These are phyloP conservation scores for Athelia sp. DNA, from an alignment of 1,284 basidiomycete genomes.

Conservation along the genomic window DNA sequence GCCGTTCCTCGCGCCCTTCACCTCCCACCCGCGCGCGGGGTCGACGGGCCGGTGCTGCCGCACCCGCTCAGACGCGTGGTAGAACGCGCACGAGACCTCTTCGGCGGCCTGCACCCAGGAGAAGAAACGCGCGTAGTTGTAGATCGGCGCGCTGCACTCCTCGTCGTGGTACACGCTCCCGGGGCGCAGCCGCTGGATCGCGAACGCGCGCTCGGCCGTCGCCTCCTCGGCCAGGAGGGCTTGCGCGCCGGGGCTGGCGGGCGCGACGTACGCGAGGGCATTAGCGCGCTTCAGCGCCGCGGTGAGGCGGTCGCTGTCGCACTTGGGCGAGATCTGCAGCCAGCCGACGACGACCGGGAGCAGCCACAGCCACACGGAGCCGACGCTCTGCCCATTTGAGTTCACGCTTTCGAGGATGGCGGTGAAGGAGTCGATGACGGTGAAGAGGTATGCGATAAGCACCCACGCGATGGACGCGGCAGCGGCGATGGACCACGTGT, in stretches of 20 bases:
- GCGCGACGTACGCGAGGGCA: constrained; percentile 20
- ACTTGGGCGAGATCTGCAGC: constrained; percentile 36
- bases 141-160: too few species aligned
- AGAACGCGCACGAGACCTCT: constrained; percentile 16
- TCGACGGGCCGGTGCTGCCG: constrained; percentile 1
- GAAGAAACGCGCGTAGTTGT: background rate
- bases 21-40: background rate
- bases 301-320: constrained; percentile 25
- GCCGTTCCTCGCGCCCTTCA: background rate
- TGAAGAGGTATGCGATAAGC: constrained; percentile 35
- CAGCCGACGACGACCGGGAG: constrained; percentile 36
- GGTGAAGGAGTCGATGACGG: constrained; percentile 31
- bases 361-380: constrained; percentile 36
- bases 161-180: too few species aligned
- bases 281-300: constrained; percentile 28
- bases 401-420: constrained; percentile 8
- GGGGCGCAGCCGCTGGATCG: too few species aligned
- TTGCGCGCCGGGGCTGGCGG: constrained; percentile 4
- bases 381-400: constrained; percentile 30
- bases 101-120: constrained; percentile 15
- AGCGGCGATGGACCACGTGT: constrained; percentile 36
- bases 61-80: constrained; percentile 10
- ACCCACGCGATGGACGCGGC: constrained; percentile 36
- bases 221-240: constrained; percentile 1
- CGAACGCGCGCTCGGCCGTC: background rate